Conservation (phyloP, 768 basidiomycete species). For the Phlebiopsis flavidoalba region DNA sequence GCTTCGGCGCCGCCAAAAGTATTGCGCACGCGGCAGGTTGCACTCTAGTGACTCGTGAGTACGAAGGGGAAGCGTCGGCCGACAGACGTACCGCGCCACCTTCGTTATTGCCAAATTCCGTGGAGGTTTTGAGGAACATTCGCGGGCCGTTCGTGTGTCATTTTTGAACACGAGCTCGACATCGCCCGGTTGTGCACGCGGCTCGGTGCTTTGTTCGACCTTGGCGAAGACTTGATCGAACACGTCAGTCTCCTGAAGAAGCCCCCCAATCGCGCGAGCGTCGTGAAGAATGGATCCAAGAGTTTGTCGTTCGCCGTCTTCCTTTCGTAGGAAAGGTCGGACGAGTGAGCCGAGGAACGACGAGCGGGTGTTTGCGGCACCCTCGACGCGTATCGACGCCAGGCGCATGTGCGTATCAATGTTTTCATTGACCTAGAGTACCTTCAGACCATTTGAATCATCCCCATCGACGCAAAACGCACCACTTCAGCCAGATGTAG, state of each 20-base stretch:
- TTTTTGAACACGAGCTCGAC: conserved; percentile 79
- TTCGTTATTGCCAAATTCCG: conserved; percentile 91
- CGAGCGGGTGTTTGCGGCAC: conserved; percentile 65
- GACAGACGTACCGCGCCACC: conserved; percentile 74
- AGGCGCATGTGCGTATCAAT: conserved; percentile 63
- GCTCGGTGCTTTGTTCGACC: conserved; percentile 52
- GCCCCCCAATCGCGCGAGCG: conserved; percentile 58
- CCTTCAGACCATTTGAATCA: neutral
- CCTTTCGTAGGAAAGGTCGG: conserved; percentile 48
- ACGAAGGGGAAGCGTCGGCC: neutral
- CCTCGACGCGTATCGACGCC: conserved; percentile 76
- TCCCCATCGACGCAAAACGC: conserved; percentile 18
- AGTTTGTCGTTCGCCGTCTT: conserved; percentile 15
- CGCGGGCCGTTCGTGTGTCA: conserved; percentile 74
- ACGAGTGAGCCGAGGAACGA: conserved; percentile 82
- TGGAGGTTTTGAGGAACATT: conserved; percentile 74
- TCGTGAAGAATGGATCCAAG: conserved; percentile 69
- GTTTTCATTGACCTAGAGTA: conserved; percentile 60
- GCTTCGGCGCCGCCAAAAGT: conserved; percentile 90
- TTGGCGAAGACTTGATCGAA: conserved; percentile 64
- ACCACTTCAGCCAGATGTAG: conserved; percentile 61
- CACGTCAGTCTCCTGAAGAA: conserved; percentile 70
- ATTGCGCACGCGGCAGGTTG: conserved; percentile 79
- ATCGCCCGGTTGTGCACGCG: conserved; percentile 50
- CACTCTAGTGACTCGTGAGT: conserved; percentile 41